These are phyloP conservation scores for Trypanosomatidae sp. DNA, from an alignment of 208 protist genomes.

Conservation along the genomic window DNA sequence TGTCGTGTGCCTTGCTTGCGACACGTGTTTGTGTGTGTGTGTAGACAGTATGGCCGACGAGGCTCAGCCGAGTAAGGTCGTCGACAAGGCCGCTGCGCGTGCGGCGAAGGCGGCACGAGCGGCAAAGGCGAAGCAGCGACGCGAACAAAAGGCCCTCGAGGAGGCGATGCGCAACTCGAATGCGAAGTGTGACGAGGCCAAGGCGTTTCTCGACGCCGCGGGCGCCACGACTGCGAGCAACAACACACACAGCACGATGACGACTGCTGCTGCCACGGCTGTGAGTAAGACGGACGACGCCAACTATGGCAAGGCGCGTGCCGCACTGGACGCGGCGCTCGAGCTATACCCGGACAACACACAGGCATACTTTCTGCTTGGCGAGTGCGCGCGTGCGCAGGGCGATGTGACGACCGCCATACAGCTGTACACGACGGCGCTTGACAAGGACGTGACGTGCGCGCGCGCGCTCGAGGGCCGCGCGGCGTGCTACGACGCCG, in stretches of 20 bases:
- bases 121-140: slow-evolving; percentile 36
- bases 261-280: too few relatives aligned
- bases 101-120: slow-evolving; percentile 14
- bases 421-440: slow-evolving; percentile 52
- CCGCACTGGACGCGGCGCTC: slow-evolving; percentile 48
- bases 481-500: slow-evolving; percentile 42
- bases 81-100: slow-evolving; percentile 10
- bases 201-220: slow-evolving; percentile 42
- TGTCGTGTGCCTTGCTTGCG: too few relatives aligned
- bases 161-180: slow-evolving; percentile 48
- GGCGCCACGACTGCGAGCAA: too few relatives aligned
- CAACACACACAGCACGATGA: too few relatives aligned
- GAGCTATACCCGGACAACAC: slow-evolving; percentile 59
- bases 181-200: slow-evolving; percentile 67
- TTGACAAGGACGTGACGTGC: slow-evolving; percentile 50
- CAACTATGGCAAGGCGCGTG: slow-evolving; percentile 72
- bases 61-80: too few relatives aligned
- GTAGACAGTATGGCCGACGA: too few relatives aligned
- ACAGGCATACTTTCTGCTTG: slow-evolving; percentile 46
- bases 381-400: slow-evolving; percentile 42
- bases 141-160: slow-evolving; percentile 68
- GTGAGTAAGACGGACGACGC: slow-evolving; percentile 29
- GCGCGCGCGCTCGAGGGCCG: slow-evolving; percentile 55
- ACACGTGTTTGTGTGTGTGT: too few relatives aligned
- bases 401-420: slow-evolving; percentile 57